A percentile compares a stretch with the other conserved stretches of the same genome.
Evolutionary conservation across 129 eudicot genomes (phyloP).

Genomic region (Mikania micrantha): DNA sequence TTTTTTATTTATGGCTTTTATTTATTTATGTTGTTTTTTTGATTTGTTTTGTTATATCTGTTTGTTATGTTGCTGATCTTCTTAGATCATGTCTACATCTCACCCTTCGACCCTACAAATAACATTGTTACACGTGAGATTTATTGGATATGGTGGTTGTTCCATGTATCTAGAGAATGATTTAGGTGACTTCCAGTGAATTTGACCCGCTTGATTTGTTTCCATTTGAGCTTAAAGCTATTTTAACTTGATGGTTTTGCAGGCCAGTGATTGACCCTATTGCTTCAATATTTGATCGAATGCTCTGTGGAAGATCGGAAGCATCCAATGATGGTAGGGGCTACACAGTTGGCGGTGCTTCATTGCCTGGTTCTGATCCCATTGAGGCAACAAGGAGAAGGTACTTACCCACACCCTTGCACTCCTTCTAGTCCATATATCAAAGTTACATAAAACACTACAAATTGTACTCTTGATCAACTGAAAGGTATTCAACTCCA

Average conservation of each 20-base stretch:
- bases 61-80: too few relatives aligned
- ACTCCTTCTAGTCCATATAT: constrained; percentile 13
- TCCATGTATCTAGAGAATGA: not conserved
- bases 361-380: constrained; percentile 86
- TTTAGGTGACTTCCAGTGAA: not conserved
- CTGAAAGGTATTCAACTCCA: not conserved
- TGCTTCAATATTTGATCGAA: constrained; percentile 57
- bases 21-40: too few relatives aligned
- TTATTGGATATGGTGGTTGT: too few relatives aligned
- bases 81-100: too few relatives aligned
- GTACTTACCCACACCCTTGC: constrained; percentile 27
- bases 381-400: constrained; percentile 85
- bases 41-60: too few relatives aligned
- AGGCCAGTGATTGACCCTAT: constrained; percentile 77
- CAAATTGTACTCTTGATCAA: not conserved
- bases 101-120: too few relatives aligned
- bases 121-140: too few relatives aligned
- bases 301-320: constrained; percentile 66
- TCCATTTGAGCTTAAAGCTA: not conserved
- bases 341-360: constrained; percentile 34
- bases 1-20: too few relatives aligned
- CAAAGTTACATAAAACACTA: not conserved
- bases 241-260: constrained; percentile 23
- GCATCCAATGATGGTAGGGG: constrained; percentile 39
- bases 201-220: not conserved